A percentile compares a stretch with the other conserved stretches of the same genome.
Conservation (phyloP, 2,329 filamentous ascomycete genomes). For the Plenodomus biglobosus region DNA sequence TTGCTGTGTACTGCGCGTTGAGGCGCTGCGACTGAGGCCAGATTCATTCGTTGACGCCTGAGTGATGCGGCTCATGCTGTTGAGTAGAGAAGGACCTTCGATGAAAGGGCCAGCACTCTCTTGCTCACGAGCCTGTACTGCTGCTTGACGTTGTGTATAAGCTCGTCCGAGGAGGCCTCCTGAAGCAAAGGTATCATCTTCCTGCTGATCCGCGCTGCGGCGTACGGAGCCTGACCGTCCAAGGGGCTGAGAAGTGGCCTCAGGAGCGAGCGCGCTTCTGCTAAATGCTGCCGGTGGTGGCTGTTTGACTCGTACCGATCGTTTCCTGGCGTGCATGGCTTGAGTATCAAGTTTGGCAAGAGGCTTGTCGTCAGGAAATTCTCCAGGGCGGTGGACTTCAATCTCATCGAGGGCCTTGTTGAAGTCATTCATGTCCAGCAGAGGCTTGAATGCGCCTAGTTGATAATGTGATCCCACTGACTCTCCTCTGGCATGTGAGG, state of each 20-base stretch:
- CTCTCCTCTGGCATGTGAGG: conserved; percentile 33
- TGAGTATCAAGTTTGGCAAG: conserved; percentile 29
- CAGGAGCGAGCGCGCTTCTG: conserved; percentile 19
- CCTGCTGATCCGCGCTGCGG: conserved; percentile 25
- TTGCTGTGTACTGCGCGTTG: conserved; percentile 37
- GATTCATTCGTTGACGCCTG: conserved; percentile 25
- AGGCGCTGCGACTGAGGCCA: conserved; percentile 34
- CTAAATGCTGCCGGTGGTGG: conserved; percentile 41
- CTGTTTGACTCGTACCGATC: conserved; percentile 42
- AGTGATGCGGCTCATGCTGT: conserved; percentile 42
- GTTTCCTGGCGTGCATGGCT: conserved; percentile 40
- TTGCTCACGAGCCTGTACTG: conserved; percentile 43
- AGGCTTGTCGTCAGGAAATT: conserved; percentile 30
- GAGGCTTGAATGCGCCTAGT: conserved; percentile 66
- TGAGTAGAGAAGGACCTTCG: conserved; percentile 60
- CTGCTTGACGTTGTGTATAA: conserved; percentile 52
- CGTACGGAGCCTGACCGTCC: conserved; percentile 24
- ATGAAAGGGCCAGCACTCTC: conserved; percentile 52
- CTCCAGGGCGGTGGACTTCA: conserved; percentile 23
- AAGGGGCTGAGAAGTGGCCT: conserved; percentile 16
- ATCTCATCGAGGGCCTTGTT: conserved; percentile 47
- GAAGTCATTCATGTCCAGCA: conserved; percentile 65
- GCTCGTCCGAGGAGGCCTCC: conserved; percentile 53
- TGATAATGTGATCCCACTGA: conserved; percentile 59
- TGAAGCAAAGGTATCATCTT: conserved; percentile 49